These are phyloP conservation scores for Kwoniella dejecticola DNA, from an alignment of 768 basidiomycete genomes.

Conservation along the genomic window DNA sequence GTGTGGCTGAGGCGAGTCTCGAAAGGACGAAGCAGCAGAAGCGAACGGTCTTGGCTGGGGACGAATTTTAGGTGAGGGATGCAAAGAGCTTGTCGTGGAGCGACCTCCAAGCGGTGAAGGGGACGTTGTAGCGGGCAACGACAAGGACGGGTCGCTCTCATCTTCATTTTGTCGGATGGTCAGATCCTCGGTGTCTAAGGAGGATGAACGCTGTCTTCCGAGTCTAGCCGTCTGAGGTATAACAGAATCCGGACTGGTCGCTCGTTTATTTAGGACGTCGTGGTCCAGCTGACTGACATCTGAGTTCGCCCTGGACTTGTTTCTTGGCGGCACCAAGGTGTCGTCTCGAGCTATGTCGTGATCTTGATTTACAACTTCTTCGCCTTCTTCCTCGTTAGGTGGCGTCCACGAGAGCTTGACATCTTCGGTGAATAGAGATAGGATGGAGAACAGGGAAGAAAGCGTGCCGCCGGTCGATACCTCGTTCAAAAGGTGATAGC, in stretches of 20 bases:
- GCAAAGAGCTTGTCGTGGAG: conserved; percentile 13
- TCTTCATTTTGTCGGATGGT: not conserved
- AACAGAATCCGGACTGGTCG: conserved; percentile 16
- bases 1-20: conserved; percentile 4
- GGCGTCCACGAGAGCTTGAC: conserved; percentile 77
- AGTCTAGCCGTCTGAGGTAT: not conserved
- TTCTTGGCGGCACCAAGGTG: conserved; percentile 2
- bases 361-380: conserved; percentile 13
- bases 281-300: conserved; percentile 53
- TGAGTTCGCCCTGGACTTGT: conserved; percentile 39
- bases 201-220: conserved; percentile 9
- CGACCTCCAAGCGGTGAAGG: conserved; percentile 14
- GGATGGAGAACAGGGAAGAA: conserved; percentile 93
- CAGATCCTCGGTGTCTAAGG: not conserved
- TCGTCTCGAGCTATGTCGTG: not conserved
- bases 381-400: conserved; percentile 20
- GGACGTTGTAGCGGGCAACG: conserved; percentile 19
- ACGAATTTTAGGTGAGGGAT: conserved; percentile 12
- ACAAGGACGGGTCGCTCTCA: not conserved
- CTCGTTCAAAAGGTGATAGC: conserved; percentile 94
- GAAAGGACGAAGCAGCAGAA: conserved; percentile 6
- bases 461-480: conserved; percentile 93
- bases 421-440: conserved; percentile 91
- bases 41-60: conserved; percentile 3
- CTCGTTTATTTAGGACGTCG: conserved; percentile 18